These are phyloP conservation scores for Tetraselmis striata DNA, from an alignment of 139 green algal genomes.

Conservation along the genomic window DNA sequence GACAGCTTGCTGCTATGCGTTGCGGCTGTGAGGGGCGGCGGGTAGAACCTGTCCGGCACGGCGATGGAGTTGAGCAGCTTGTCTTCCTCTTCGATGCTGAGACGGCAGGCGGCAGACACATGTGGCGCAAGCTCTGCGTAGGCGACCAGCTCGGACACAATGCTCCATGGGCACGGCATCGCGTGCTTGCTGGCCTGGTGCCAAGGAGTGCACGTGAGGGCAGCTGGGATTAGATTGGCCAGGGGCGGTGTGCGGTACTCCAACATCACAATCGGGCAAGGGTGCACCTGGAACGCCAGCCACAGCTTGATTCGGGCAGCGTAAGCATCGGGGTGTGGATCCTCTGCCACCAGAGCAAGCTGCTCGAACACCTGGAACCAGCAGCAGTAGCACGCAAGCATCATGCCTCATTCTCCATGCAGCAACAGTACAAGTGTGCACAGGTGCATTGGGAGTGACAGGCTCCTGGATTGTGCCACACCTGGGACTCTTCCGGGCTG, in stretches of 20 bases:
- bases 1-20: too few relatives aligned
- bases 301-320: conserved; percentile 12
- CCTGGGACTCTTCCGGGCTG: conserved; percentile 13
- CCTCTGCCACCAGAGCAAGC: neutral
- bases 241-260: too few relatives aligned
- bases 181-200: conserved; percentile 2
- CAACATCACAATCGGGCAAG: too few relatives aligned
- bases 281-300: neutral
- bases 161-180: conserved; percentile 1
- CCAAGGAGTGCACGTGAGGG: neutral
- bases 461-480: too few relatives aligned
- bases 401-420: too few relatives aligned
- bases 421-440: too few relatives aligned
- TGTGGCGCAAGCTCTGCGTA: neutral
- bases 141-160: neutral
- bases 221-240: too few relatives aligned
- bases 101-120: neutral
- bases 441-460: too few relatives aligned
- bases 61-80: neutral
- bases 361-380: neutral
- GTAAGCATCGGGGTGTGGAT: conserved; percentile 14
- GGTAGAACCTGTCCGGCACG: too few relatives aligned
- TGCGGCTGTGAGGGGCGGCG: too few relatives aligned
- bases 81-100: neutral
- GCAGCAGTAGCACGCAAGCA: neutral